Conservation (phyloP, 1,139 yeast species). For the Zygosaccharomyces sapae region DNA sequence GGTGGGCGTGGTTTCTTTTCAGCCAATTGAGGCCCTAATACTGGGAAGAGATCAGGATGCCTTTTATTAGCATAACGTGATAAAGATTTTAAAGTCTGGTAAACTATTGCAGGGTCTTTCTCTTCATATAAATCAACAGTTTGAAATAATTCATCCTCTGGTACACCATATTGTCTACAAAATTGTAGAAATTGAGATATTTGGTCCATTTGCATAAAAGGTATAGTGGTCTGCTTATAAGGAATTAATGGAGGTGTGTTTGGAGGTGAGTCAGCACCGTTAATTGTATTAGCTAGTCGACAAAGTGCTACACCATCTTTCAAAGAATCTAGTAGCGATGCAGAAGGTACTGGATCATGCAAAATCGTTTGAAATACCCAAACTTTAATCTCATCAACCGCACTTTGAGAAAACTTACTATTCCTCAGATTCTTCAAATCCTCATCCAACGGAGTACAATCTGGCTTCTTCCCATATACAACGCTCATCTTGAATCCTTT, state of each 20-base stretch:
- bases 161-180: constrained; percentile 61
- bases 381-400: constrained; percentile 43
- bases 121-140: constrained; percentile 74
- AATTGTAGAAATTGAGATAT: constrained; percentile 65
- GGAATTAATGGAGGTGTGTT: constrained; percentile 40
- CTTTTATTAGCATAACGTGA: constrained; percentile 56
- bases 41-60: constrained; percentile 43
- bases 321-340: constrained; percentile 48
- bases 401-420: constrained; percentile 44
- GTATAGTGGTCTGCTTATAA: constrained; percentile 66
- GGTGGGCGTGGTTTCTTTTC: constrained; percentile 40
- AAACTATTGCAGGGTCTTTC: constrained; percentile 73
- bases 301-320: constrained; percentile 69
- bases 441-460: constrained; percentile 54
- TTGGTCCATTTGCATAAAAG: constrained; percentile 86
- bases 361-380: constrained; percentile 46
- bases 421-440: constrained; percentile 48
- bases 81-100: constrained; percentile 67
- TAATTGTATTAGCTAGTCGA: constrained; percentile 37
- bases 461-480: constrained; percentile 31
- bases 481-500: constrained; percentile 15
- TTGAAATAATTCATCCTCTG: constrained; percentile 79
- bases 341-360: constrained; percentile 24
- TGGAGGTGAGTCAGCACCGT: constrained; percentile 37
- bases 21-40: constrained; percentile 48